Base-by-base conservation (phyloP, 345 rosid genomes). In the Rhodamnia argentea region DNA sequence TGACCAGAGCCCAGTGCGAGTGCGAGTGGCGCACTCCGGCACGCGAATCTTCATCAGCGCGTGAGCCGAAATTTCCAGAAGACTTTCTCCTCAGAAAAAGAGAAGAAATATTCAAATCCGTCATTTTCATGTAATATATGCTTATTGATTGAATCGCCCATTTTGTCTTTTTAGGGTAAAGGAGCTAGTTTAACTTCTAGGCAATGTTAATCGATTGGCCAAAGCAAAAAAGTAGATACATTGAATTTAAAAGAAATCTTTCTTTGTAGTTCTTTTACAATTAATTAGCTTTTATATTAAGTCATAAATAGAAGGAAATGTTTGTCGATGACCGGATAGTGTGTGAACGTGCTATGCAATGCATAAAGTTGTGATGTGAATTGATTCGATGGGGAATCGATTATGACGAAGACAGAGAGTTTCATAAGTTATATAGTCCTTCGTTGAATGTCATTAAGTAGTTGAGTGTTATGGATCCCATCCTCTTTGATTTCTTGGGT, bases 311-410 rank as follows among this genome's bases (percentile, higher is more conserved):
- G 3, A 32, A 37, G 20, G 7, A 70, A 5, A 16, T 4, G 6
- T 29, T 40, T 15, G 23, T 64, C 10, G 0, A 4, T 8, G 13
- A 32, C 3, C 32, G 0, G 4, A 37, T 37, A 16, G 4, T 1
- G 1, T 32, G 10, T 32, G 3, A 15, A 16, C 23, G 4, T 29
- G 0, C 0, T 16, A 16, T 16, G 16, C 75, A 9, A 62, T 62
- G 0, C 5, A 62, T 62, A 14, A 27, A 15, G 6, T 15, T 5
- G 6, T 0, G 1, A 29, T 15, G 12, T 2, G 20, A 64, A 1
- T 29, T 29, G 23, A 15, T 64, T 64, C 5, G 15, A 29, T 37
- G 0, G 2, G 7, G 1, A 18, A 70, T 37, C 10, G 4, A 18
- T 37, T 37, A 70, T 20, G 2, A 37, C 0, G 2, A 37, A 26